phyloP scores from a whole-genome alignment of 2,329 filamentous ascomycete genomes.

The Metarhizium sp. region DNA sequence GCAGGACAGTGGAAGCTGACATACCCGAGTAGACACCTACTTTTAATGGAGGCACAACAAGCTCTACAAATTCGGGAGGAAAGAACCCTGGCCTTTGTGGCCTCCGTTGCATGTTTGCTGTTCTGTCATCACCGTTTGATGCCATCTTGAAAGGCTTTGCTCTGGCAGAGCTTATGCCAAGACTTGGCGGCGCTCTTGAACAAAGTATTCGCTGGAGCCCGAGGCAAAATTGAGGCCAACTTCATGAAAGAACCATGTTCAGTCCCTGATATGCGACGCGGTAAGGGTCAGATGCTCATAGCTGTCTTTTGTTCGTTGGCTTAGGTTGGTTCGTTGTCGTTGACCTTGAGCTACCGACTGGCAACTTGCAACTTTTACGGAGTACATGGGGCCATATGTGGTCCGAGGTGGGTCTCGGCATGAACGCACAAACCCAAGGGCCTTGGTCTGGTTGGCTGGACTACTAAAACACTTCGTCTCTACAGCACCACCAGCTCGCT shows the following conservation, averaged over 20 bases:
- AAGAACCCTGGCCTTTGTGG: constrained; percentile 26
- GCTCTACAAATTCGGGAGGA: constrained; percentile 32
- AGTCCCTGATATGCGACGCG: no score
- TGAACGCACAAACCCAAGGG: neutral
- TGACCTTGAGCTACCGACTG: no score
- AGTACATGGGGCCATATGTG: neutral
- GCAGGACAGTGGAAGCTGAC: neutral
- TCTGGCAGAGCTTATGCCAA: neutral
- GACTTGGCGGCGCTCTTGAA: neutral
- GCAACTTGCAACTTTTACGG: no score
- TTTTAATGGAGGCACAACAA: constrained; percentile 44
- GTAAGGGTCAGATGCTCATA: no score
- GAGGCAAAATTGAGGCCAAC: neutral
- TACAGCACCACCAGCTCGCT: neutral
- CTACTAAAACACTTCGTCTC: neutral
- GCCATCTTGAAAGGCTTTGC: constrained; percentile 8
- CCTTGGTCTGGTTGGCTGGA: neutral
- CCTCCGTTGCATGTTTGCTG: constrained; percentile 13
- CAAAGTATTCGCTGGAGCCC: neutral
- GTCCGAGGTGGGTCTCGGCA: constrained; percentile 3
- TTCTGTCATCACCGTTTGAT: constrained; percentile 4
- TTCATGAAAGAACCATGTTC: no score
- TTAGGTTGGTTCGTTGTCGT: neutral
- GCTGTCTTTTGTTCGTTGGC: no score
- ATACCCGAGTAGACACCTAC: constrained; percentile 51